Evolutionary conservation across 2,329 filamentous ascomycete genomes (phyloP).

Genomic region (Hypocrella siamensis): DNA sequence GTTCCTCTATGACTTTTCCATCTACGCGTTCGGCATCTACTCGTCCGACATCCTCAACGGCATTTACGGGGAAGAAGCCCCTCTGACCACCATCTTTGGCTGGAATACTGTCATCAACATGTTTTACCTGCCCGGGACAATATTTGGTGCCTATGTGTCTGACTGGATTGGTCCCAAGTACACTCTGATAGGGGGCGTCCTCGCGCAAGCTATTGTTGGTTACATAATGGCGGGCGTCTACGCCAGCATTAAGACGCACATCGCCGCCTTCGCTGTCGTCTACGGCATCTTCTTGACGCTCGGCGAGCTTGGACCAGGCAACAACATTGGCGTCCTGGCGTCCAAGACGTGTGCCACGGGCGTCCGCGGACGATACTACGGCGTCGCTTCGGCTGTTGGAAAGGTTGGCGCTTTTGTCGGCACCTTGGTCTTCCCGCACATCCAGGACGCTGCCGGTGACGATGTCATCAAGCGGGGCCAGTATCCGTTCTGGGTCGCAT

Average conservation of each 20-base stretch:
- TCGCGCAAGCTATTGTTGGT: constrained; percentile 59
- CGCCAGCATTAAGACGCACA: constrained; percentile 41
- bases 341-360: constrained; percentile 81
- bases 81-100: constrained; percentile 65
- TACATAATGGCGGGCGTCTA: constrained; percentile 84
- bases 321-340: constrained; percentile 80
- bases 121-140: constrained; percentile 75
- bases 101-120: constrained; percentile 82
- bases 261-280: constrained; percentile 19
- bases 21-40: constrained; percentile 79
- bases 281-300: constrained; percentile 22
- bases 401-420: constrained; percentile 78
- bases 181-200: constrained; percentile 56
- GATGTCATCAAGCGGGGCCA: constrained; percentile 48
- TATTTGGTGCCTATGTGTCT: constrained; percentile 59
- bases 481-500: constrained; percentile 82
- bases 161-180: constrained; percentile 69
- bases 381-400: constrained; percentile 55
- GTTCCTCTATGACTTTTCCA: constrained; percentile 77
- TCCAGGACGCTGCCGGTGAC: constrained; percentile 29
- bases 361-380: constrained; percentile 60
- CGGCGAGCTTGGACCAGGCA: constrained; percentile 57
- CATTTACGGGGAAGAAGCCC: constrained; percentile 40
- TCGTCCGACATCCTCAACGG: constrained; percentile 57
- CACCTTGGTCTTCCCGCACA: constrained; percentile 56